Conservation (phyloP, 371 early-diverging fungal species). For the Dichotomocladium elegans region DNA sequence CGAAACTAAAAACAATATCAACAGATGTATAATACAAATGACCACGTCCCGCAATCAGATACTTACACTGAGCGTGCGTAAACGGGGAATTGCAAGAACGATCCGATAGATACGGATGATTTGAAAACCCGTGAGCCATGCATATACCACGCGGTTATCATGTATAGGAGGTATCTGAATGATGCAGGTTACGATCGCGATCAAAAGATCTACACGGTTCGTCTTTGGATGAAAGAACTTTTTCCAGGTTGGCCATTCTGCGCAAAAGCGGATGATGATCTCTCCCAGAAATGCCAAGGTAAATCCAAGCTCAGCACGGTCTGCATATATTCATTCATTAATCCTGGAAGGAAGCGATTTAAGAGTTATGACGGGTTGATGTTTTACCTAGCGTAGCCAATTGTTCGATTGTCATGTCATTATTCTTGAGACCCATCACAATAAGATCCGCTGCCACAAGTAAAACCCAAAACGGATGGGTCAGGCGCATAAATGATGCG, state of each 20-base stretch:
- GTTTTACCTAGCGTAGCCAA: constrained; percentile 25
- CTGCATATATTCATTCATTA: constrained; percentile 16
- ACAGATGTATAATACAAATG: background rate
- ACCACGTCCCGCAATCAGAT: background rate
- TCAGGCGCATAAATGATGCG: constrained; percentile 20
- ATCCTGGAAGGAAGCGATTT: background rate
- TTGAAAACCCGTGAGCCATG: constrained; percentile 62
- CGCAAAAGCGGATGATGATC: constrained; percentile 38
- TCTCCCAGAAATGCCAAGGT: constrained; percentile 54
- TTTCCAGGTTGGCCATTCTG: constrained; percentile 27
- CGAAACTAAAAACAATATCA: constrained; percentile 52
- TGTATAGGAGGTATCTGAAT: constrained; percentile 54
- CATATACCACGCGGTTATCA: constrained; percentile 30
- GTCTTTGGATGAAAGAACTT: constrained; percentile 44
- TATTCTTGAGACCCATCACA: constrained; percentile 49
- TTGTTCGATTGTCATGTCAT: constrained; percentile 25
- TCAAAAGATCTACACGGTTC: constrained; percentile 46
- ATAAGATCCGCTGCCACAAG: constrained; percentile 46
- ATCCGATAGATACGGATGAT: constrained; percentile 56
- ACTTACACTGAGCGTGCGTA: constrained; percentile 50
- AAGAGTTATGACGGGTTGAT: background rate
- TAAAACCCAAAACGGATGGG: constrained; percentile 47
- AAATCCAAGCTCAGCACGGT: constrained; percentile 40
- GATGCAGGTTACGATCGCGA: constrained; percentile 47
- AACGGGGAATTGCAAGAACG: constrained; percentile 52